Conservation (phyloP, 2,329 filamentous ascomycete species). For the Teratosphaeria destructans region DNA sequence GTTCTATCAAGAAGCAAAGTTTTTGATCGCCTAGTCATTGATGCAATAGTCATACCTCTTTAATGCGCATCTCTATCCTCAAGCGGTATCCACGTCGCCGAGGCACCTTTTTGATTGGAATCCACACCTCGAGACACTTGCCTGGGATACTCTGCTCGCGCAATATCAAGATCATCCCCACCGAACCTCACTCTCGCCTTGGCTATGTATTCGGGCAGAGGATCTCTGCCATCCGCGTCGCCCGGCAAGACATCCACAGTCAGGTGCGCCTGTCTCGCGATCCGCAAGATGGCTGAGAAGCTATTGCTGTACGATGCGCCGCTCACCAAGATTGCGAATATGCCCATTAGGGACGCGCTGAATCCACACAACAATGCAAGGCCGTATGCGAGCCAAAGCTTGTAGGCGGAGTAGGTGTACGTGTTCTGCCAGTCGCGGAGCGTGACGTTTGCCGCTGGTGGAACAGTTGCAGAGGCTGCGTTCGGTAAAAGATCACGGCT, state of each 20-base stretch:
- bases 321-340: background rate
- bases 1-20: background rate
- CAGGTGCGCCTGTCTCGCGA: background rate
- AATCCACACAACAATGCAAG: background rate
- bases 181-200: background rate
- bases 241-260: background rate
- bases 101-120: background rate
- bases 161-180: background rate
- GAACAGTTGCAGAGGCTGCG: background rate
- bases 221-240: background rate
- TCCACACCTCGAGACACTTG: background rate
- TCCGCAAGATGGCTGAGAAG: background rate
- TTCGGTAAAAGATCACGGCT: background rate
- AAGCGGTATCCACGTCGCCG: background rate
- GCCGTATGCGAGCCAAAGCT: background rate
- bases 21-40: background rate
- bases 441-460: background rate
- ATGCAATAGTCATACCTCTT: background rate
- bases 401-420: background rate
- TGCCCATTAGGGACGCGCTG: background rate
- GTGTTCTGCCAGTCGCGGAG: background rate
- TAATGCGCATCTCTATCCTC: background rate
- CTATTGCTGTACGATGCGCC: background rate
- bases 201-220: background rate
- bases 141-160: background rate